Conservation (phyloP, 2,329 filamentous ascomycete genomes). For the Neofusicoccum ribis region DNA sequence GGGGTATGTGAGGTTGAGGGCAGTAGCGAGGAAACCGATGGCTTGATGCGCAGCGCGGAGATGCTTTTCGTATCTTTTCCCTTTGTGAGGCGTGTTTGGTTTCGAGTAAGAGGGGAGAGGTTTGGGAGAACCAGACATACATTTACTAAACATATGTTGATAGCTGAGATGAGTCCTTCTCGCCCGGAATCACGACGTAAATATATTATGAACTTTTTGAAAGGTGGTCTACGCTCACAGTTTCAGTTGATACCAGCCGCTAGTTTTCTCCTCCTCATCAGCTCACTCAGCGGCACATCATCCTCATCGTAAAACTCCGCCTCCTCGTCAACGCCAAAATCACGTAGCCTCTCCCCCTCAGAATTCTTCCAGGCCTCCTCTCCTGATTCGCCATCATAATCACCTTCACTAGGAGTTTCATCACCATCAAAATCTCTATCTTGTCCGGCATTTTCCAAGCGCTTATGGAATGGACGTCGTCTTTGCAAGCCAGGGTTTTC, state of each 20-base stretch:
- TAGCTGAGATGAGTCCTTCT: too few relatives aligned
- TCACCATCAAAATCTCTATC: neutral
- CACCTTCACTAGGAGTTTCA: slow-evolving; percentile 24
- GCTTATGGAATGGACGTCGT: slow-evolving; percentile 44
- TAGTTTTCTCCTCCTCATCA: slow-evolving; percentile 53
- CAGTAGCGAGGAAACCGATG: slow-evolving; percentile 21
- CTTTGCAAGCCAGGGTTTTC: slow-evolving; percentile 36
- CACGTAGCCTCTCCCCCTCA: slow-evolving; percentile 71
- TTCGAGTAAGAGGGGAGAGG: too few relatives aligned
- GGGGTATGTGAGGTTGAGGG: slow-evolving; percentile 49
- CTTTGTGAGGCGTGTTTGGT: too few relatives aligned
- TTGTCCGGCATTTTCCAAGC: slow-evolving; percentile 32
- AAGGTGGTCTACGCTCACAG: too few relatives aligned
- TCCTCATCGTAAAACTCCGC: slow-evolving; percentile 66
- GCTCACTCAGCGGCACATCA: slow-evolving; percentile 68
- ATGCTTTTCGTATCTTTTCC: neutral
- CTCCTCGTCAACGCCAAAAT: slow-evolving; percentile 80
- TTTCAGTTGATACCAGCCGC: neutral
- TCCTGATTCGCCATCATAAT: slow-evolving; percentile 39
- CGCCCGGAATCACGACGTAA: too few relatives aligned
- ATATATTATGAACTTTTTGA: neutral
- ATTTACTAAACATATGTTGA: too few relatives aligned
- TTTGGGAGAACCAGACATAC: too few relatives aligned
- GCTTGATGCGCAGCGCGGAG: neutral
- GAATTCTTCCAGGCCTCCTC: slow-evolving; percentile 69